A percentile compares a stretch with the other conserved stretches of the same genome.
These are phyloP conservation scores for Colletotrichum sp. DNA, from an alignment of 2,329 filamentous ascomycete species.

Conservation along the genomic window DNA sequence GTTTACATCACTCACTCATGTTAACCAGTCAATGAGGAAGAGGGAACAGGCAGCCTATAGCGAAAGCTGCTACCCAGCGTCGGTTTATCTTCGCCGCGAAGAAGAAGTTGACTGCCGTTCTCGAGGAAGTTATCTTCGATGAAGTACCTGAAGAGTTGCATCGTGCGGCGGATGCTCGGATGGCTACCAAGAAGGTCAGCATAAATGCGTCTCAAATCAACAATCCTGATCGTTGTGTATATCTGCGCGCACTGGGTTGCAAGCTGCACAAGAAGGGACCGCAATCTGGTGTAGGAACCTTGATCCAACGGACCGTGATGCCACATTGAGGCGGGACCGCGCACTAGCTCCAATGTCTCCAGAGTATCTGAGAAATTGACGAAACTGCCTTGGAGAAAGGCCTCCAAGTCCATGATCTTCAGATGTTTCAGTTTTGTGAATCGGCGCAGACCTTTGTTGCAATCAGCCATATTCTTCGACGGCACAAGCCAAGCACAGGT, in stretches of 20 bases:
- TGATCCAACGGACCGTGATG: neutral
- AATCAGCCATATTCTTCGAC: neutral
- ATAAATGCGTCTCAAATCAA: neutral
- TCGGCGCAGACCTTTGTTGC: neutral
- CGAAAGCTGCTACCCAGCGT: neutral
- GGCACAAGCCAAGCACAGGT: neutral
- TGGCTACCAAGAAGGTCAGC: neutral
- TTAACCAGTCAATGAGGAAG: neutral
- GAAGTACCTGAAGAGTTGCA: neutral
- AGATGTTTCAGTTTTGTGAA: neutral
- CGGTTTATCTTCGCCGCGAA: neutral
- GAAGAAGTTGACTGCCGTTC: neutral
- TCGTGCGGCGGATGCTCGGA: neutral
- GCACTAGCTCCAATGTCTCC: neutral
- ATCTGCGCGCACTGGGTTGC: neutral
- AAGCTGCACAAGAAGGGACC: neutral
- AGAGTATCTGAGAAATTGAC: neutral
- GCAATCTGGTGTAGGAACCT: neutral
- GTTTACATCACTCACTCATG: neutral
- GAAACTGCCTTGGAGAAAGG: neutral
- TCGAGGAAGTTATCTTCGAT: neutral
- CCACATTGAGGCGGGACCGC: neutral
- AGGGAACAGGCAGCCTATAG: neutral
- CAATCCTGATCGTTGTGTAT: neutral
- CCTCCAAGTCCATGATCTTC: neutral